Evolutionary conservation across 2,329 filamentous ascomycete species (phyloP).

Genomic region (Botrytis pseudocinerea): DNA sequence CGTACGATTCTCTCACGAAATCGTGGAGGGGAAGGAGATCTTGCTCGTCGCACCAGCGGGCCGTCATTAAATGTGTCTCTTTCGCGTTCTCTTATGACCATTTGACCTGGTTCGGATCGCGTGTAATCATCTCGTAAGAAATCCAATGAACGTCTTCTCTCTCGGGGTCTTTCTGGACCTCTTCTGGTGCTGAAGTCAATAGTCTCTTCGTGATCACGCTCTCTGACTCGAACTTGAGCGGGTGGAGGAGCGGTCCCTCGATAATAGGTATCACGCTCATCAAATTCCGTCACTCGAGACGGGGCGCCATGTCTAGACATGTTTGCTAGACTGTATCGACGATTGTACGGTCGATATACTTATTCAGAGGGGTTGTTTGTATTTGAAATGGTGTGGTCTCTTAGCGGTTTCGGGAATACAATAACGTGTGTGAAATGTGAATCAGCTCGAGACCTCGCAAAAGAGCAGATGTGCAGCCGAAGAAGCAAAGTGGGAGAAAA

Average conservation of each 20-base stretch:
- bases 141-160: constrained; percentile 35
- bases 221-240: constrained; percentile 34
- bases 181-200: constrained; percentile 34
- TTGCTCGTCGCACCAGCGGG: constrained; percentile 36
- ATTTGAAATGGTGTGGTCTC: constrained; percentile 59
- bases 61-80: constrained; percentile 33
- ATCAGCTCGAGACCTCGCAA: background rate
- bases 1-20: constrained; percentile 36
- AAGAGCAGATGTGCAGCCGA: constrained; percentile 1
- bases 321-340: background rate
- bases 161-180: constrained; percentile 27
- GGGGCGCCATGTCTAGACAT: constrained; percentile 33
- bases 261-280: constrained; percentile 37
- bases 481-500: background rate
- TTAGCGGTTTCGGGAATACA: background rate
- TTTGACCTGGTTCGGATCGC: constrained; percentile 32
- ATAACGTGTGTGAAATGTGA: background rate
- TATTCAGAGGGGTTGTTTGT: constrained; percentile 40
- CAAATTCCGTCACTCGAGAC: constrained; percentile 28
- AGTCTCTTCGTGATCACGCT: constrained; percentile 37
- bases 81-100: constrained; percentile 40
- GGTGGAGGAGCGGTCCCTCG: constrained; percentile 31
- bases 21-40: constrained; percentile 38
- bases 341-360: constrained; percentile 55
- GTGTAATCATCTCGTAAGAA: constrained; percentile 39